Conservation (phyloP, 306 rosid species). For the Vigna trinervia region DNA sequence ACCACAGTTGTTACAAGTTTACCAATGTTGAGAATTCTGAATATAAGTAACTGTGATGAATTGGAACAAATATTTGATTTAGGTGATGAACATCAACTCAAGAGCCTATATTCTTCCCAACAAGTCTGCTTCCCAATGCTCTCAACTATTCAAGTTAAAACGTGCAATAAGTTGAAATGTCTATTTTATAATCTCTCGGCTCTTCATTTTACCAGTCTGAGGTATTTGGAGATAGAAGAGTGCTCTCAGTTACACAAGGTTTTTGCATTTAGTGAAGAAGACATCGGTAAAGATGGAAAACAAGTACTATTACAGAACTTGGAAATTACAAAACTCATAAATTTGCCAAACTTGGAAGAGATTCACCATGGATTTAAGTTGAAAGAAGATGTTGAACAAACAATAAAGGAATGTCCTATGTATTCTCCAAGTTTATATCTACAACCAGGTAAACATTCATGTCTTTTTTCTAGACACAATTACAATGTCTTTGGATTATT, state of each 20-base stretch:
- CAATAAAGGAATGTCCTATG: not conserved
- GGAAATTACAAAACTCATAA: not conserved
- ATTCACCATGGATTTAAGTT: not conserved
- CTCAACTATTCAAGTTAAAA: not conserved
- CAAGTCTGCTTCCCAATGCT: too few species aligned
- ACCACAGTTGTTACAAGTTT: not conserved
- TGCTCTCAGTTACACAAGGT: not conserved
- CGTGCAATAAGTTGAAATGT: not conserved
- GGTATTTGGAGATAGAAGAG: not conserved
- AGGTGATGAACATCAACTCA: not conserved
- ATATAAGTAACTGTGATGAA: not conserved
- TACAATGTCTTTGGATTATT: too few species aligned
- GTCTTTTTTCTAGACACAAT: too few species aligned
- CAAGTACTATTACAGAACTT: not conserved
- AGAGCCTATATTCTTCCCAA: not conserved
- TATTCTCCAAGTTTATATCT: not conserved
- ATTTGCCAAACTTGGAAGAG: not conserved
- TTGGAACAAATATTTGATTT: not conserved
- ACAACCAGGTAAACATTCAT: not conserved
- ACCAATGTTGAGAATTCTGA: accelerated
- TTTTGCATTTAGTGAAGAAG: not conserved
- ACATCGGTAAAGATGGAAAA: not conserved
- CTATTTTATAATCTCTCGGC: not conserved
- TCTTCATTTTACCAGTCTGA: not conserved
- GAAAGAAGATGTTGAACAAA: not conserved